These are phyloP conservation scores for Malassezia japonica DNA, from an alignment of 1,284 basidiomycete species.

Conservation along the genomic window DNA sequence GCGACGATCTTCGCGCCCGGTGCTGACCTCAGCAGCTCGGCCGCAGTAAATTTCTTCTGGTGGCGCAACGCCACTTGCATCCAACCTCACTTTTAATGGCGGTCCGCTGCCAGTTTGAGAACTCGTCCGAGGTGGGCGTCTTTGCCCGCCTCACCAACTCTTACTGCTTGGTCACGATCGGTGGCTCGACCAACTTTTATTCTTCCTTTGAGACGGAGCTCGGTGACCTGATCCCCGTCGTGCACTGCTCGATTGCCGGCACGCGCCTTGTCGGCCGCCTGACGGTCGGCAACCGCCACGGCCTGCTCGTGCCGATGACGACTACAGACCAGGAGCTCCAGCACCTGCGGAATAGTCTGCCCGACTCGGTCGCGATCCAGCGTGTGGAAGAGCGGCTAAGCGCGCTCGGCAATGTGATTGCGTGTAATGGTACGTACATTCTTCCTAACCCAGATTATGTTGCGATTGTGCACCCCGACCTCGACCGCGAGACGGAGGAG, in stretches of 20 bases:
- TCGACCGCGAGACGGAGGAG: conserved; percentile 97
- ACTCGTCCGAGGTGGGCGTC: conserved; percentile 89
- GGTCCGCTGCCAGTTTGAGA: conserved; percentile 63
- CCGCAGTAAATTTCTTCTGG: not conserved
- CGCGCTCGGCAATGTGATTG: conserved; percentile 95
- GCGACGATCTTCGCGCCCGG: conserved; percentile 3
- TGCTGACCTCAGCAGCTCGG: conserved; percentile 23
- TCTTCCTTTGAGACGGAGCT: conserved; percentile 92
- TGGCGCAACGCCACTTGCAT: not conserved
- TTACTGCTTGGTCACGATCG: conserved; percentile 60
- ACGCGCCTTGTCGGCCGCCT: conserved; percentile 88
- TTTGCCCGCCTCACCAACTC: conserved; percentile 72
- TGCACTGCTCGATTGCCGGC: conserved; percentile 90
- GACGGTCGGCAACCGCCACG: conserved; percentile 79
- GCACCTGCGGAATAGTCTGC: conserved; percentile 91
- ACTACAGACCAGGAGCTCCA: conserved; percentile 98
- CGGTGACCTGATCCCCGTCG: conserved; percentile 84
- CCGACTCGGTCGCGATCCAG: conserved; percentile 82
- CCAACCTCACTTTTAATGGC: conserved; percentile 25
- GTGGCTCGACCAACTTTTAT: conserved; percentile 96
- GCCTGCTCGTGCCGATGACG: conserved; percentile 84
- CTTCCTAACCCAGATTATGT: conserved; percentile 30
- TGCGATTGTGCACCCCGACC: conserved; percentile 59
- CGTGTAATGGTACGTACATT: conserved; percentile 68
- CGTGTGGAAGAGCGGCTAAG: conserved; percentile 91